Evolutionary conservation across 306 rosid species (phyloP), one percentile per base, ranked within the genome.

Genomic region (Malus fusca): DNA sequence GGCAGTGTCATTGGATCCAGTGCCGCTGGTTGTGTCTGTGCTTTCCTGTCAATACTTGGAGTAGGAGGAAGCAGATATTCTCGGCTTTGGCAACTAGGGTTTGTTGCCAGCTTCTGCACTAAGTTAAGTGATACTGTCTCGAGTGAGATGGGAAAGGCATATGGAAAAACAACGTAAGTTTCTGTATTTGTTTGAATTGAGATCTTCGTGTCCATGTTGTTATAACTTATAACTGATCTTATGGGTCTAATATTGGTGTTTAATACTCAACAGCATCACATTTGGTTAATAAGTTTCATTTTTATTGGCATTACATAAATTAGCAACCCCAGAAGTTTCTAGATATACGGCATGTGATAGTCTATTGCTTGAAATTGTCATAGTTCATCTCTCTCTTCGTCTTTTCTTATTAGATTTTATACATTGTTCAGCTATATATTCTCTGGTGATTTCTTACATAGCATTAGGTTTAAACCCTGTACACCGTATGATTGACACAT

Each of bases 111-210:
- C 81, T 96, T 96, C 78, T 96, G 97, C 72, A 92, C 98, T n/a
- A 96, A 96, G 88, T 79, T 92, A 90, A 90, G 90, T 59, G 99
- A 96, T 79, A 96, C 99, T 14, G 92, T 92, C 78, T 89, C 99
- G n/a, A 96, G 99, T 76, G 98, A 96, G 85, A 91, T 96, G 23
- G 99, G 99, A 72, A 96, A 96, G 84, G 99, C 98, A 56, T 96
- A 88, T 79, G 98, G 98, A 30, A 89, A 88, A 84, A 89, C 88
- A 75, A 92, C 98, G 98, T 96, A 82, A 92, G 93, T 78, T n/a
- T 53, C 71, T 67, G 52, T 33, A 37, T 69, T 75, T 70, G n/a
- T 56, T 26, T 60, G 73, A 46, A 19, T 61, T 53, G 30, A 25
- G 61, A 23, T 21, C 40, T 46, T 70, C 3, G 26, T 43, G 22